A percentile compares a stretch with the other conserved stretches of the same genome.
Conservation (phyloP, 2,329 filamentous ascomycete genomes). For the Bipolaris gigantea region DNA sequence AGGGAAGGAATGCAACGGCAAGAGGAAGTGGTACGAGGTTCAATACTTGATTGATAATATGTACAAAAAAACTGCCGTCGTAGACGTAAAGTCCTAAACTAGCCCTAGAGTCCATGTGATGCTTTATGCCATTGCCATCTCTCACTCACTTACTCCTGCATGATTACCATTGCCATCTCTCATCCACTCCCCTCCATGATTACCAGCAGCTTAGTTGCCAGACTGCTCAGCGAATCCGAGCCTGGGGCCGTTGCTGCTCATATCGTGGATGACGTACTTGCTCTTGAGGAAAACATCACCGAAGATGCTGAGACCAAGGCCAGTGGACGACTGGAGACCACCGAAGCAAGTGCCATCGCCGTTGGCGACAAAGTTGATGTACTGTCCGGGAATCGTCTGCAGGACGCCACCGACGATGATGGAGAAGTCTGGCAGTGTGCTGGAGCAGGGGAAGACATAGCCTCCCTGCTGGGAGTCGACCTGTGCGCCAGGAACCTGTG, state of each 20-base stretch:
- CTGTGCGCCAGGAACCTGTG: slow-evolving; percentile 55
- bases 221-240: slow-evolving; percentile 51
- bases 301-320: slow-evolving; percentile 68
- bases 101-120: not conserved
- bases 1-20: not conserved
- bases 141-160: not conserved
- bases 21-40: not conserved
- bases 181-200: not conserved
- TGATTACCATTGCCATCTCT: not conserved
- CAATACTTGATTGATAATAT: not conserved
- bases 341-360: slow-evolving; percentile 65
- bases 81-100: not conserved
- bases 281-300: slow-evolving; percentile 81
- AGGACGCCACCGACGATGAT: slow-evolving; percentile 54
- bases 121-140: not conserved
- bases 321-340: slow-evolving; percentile 67
- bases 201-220: slow-evolving; percentile 19
- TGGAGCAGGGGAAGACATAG: slow-evolving; percentile 57
- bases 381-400: slow-evolving; percentile 56
- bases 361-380: slow-evolving; percentile 58
- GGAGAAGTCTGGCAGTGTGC: slow-evolving; percentile 57
- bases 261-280: slow-evolving; percentile 66
- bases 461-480: slow-evolving; percentile 56
- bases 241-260: slow-evolving; percentile 38
- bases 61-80: not conserved